phyloP scores from a whole-genome alignment of 768 basidiomycete species.

The Amanita inopinata region DNA sequence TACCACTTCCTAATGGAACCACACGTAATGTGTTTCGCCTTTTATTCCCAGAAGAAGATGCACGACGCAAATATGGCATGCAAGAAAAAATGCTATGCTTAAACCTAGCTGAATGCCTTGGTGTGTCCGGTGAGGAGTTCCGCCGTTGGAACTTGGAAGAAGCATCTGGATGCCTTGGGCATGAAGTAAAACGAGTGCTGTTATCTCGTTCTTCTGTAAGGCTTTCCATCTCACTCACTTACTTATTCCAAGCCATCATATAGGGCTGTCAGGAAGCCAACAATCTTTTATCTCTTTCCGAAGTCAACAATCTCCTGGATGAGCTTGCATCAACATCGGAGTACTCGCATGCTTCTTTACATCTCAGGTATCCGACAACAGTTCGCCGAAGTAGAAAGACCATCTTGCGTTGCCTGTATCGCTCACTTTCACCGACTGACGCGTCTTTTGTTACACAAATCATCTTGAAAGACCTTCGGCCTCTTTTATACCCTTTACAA shows the following conservation, averaged over 20 bases:
- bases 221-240: not conserved
- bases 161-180: slow-evolving; percentile 60
- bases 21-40: slow-evolving; percentile 58
- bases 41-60: slow-evolving; percentile 81
- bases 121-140: slow-evolving; percentile 23
- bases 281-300: slow-evolving; percentile 29
- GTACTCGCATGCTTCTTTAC: slow-evolving; percentile 47
- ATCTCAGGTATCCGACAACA: slow-evolving; percentile 18
- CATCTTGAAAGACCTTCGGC: slow-evolving; percentile 79
- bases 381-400: slow-evolving; percentile 22
- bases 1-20: slow-evolving; percentile 41
- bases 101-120: slow-evolving; percentile 40
- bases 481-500: slow-evolving; percentile 63
- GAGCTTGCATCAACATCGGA: slow-evolving; percentile 61
- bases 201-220: slow-evolving; percentile 14
- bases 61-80: slow-evolving; percentile 58
- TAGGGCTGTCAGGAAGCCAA: not conserved
- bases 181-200: slow-evolving; percentile 43
- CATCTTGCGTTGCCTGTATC: slow-evolving; percentile 49
- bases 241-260: slow-evolving; percentile 24
- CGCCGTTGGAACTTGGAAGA: slow-evolving; percentile 31
- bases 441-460: slow-evolving; percentile 73
- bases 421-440: slow-evolving; percentile 48
- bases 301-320: slow-evolving; percentile 61
- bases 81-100: slow-evolving; percentile 54